These are phyloP conservation scores for Spinacia oleracea DNA, from an alignment of 179 eudicot genomes.

Conservation along the genomic window DNA sequence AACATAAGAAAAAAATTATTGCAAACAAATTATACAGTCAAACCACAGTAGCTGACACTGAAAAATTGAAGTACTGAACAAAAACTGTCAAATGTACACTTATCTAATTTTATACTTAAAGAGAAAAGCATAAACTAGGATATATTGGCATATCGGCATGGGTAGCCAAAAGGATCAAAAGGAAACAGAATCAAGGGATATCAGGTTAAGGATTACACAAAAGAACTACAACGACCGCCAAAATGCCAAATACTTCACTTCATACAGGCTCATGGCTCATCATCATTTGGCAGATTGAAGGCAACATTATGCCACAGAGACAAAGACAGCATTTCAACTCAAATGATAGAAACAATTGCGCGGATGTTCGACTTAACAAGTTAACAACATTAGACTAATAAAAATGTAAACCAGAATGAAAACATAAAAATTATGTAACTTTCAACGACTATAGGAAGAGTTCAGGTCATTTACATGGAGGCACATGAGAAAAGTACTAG, in stretches of 20 bases:
- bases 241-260: neutral
- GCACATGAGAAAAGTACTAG: slow-evolving; percentile 69
- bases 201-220: neutral
- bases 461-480: slow-evolving; percentile 63
- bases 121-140: neutral
- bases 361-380: neutral
- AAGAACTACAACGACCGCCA: neutral
- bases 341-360: neutral
- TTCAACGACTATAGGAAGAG: slow-evolving; percentile 15
- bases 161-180: neutral
- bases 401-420: neutral
- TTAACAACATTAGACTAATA: neutral
- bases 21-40: neutral
- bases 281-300: neutral
- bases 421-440: slow-evolving; percentile 4
- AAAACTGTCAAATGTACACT: no score
- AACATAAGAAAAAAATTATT: neutral
- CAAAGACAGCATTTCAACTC: neutral
- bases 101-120: neutral
- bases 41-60: neutral
- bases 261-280: neutral
- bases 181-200: neutral
- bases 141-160: neutral
- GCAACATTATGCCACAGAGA: neutral
- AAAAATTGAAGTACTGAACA: neutral